Base-by-base conservation (phyloP, 495 filamentous ascomycete genomes). In the Tuber umbilicatum region DNA sequence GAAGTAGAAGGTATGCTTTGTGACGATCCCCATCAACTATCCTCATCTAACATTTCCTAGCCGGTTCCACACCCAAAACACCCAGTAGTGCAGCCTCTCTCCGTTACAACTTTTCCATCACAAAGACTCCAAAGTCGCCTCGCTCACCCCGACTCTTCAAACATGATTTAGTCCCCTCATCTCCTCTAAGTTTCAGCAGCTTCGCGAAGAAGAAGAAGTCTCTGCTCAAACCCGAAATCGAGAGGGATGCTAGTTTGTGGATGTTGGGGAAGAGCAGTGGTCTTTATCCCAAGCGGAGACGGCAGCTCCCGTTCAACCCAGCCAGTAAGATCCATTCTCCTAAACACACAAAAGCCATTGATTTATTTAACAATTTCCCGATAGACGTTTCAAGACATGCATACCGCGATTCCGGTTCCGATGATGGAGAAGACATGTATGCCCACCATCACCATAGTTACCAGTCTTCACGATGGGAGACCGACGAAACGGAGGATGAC, bases 321-420 rank as follows among this genome's bases (percentile, higher is more conserved):
- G 79, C 75, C 73, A 81, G 79, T 79, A 71, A 42, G 73, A 47
- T 45, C n/a, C 27, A 64, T 68, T 73, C 69, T 38, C 12, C 71
- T 7, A 16, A 40, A 47, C 37, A 40, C 9, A 64, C 7, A 40
- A 27, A 16, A 4, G 10, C 31, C 3, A 21, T 60, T 71, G 72
- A 72, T 35, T 31, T 41, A 70, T 42, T 27, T 37, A 19, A 50
- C 78, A 73, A 80, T 68, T 42, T 5, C 37, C 45, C 70, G 37
- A 35, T 50, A 82, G 79, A 81, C 68, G 77, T 82, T 67, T 82
- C 80, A 68, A 75, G 80, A 67, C 80, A 82, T 38, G 76, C 80
- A 64, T 82, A 82, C 55, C 75, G 79, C 73, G 79, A 81, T 27
- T 75, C 80, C 68, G 73, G 71, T 21, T 77, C 71, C 45, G 72